phyloP scores from a whole-genome alignment of 768 basidiomycete genomes.

The Termitomyces sp. region DNA sequence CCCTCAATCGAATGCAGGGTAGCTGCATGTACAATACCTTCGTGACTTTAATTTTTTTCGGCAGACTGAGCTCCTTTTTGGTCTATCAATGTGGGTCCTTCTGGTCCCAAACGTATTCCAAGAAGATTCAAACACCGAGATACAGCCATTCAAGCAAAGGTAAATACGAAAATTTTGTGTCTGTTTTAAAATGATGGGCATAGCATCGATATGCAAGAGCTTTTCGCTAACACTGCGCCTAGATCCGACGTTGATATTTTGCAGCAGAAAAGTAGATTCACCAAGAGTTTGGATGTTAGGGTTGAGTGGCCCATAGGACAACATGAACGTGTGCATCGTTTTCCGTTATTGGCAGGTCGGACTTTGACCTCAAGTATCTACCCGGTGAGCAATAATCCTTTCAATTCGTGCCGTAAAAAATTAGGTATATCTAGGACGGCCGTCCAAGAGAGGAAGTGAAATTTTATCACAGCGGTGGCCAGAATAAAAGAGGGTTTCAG shows the following conservation, averaged over 20 bases:
- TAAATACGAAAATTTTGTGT: background rate
- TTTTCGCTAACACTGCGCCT: background rate
- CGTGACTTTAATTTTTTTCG: background rate
- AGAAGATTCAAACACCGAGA: background rate
- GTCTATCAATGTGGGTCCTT: background rate
- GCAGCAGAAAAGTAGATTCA: background rate
- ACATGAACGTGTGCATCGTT: background rate
- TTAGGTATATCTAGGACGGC: background rate
- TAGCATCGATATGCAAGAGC: background rate
- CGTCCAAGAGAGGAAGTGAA: background rate
- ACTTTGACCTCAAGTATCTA: background rate
- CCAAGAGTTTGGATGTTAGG: background rate
- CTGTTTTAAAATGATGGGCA: background rate
- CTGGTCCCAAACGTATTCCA: background rate
- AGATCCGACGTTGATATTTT: background rate
- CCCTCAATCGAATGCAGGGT: constrained; percentile 1
- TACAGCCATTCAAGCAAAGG: too few species aligned
- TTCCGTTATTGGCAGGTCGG: background rate
- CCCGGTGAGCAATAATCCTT: background rate
- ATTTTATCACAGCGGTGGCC: background rate
- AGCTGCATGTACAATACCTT: background rate
- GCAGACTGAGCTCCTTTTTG: background rate
- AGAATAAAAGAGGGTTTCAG: background rate
- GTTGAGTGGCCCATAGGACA: background rate
- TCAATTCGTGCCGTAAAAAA: background rate